Conservation (phyloP, 768 basidiomycete species). For the Flagelloscypha sp. region DNA sequence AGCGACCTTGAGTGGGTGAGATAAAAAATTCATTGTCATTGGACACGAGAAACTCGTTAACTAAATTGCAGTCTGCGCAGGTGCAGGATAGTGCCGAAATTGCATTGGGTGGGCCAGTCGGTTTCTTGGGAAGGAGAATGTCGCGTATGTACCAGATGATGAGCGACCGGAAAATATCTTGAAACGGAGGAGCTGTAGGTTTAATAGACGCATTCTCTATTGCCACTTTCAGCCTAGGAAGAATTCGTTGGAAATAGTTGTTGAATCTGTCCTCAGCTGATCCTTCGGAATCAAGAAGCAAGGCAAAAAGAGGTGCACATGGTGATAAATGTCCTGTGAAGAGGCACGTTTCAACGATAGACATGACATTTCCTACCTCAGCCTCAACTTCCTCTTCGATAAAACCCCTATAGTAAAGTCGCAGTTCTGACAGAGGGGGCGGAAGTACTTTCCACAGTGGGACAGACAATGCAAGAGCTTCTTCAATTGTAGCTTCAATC, state of each 20-base stretch:
- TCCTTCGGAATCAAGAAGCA: conserved; percentile 13
- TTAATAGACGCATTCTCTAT: conserved; percentile 11
- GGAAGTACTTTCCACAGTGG: too few relatives aligned
- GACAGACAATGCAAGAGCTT: too few relatives aligned
- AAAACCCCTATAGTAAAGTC: too few relatives aligned
- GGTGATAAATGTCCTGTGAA: conserved; percentile 12
- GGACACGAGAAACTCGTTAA: conserved; percentile 22
- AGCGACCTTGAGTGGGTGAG: too few relatives aligned
- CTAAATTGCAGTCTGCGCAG: conserved; percentile 19
- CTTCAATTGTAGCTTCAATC: too few relatives aligned
- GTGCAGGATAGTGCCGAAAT: conserved; percentile 27
- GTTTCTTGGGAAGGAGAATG: conserved; percentile 18
- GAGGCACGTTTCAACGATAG: conserved; percentile 18
- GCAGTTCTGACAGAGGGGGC: too few relatives aligned
- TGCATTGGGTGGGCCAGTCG: conserved; percentile 14
- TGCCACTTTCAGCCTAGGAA: conserved; percentile 16
- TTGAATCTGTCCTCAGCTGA: conserved; percentile 14
- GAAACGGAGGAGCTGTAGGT: conserved; percentile 19
- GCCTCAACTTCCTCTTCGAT: too few relatives aligned
- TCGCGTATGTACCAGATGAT: conserved; percentile 21
- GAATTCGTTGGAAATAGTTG: conserved; percentile 19
- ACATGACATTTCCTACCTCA: too few relatives aligned
- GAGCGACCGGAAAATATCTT: conserved; percentile 19
- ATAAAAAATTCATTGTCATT: too few relatives aligned
- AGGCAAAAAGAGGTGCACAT: conserved; percentile 16